These are phyloP conservation scores for Backusella circina DNA, from an alignment of 192 early-diverging fungal species.

Conservation along the genomic window DNA sequence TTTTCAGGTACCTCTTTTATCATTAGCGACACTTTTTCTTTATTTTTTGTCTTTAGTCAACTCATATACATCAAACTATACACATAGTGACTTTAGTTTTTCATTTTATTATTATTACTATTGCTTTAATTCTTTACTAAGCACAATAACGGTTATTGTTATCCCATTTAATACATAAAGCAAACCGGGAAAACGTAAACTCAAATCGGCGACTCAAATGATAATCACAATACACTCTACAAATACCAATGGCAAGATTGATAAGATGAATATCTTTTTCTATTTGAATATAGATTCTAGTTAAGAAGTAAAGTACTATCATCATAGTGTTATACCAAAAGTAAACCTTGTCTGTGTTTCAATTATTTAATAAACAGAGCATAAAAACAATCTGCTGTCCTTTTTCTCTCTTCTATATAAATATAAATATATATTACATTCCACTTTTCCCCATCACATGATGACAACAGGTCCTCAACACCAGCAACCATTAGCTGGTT, in stretches of 20 bases:
- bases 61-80: no score
- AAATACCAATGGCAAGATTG: background rate
- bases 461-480: constrained; percentile 7
- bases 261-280: no score
- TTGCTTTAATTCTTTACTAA: background rate
- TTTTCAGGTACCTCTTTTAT: background rate
- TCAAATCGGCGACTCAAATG: background rate
- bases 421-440: no score
- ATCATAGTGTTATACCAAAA: no score
- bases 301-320: no score
- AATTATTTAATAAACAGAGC: background rate
- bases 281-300: no score
- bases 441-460: background rate
- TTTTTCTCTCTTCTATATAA: no score
- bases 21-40: no score
- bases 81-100: no score
- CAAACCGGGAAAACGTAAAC: background rate
- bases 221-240: background rate
- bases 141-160: background rate
- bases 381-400: background rate
- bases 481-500: constrained; percentile 6
- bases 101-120: background rate
- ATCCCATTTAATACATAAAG: background rate
- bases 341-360: background rate
- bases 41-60: no score